Evolutionary conservation across 2,329 filamentous ascomycete species (phyloP), one percentile per base, ranked within the genome.

Genomic region (Colletotrichum limetticola): DNA sequence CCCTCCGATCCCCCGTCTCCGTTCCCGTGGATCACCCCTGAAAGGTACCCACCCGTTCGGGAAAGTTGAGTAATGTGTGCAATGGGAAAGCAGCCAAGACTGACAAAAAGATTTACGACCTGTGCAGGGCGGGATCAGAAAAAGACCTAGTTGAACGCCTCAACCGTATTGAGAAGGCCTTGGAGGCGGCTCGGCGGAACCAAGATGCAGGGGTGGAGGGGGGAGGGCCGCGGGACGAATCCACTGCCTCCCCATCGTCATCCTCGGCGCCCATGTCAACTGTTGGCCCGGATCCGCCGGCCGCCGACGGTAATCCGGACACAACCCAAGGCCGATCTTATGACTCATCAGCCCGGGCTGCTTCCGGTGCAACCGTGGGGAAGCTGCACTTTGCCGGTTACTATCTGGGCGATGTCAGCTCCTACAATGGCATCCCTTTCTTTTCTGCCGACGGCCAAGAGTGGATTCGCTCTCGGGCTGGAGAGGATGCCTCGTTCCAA

Each of bases 351-450:
- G 32, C 24, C 37, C 46, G 56, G 22, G 66, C 66, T 59, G 66
- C 66, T 56, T 72, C 70, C 60, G 66, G 66, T 46, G 62, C 63
- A 58, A 65, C 66, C 63, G 78, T 78, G 9, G 82, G 83, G 11
- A 82, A 83, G 22, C 79, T 88, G 4, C 84, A 87, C 76, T 87
- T 87, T 74, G 85, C 85, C 4, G 86, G 86, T 0, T 80, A 83
- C 59, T 82, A 86, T 68, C 78, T 88, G 11, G 86, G 86, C 11
- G 81, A 82, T 14, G 84, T 87, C 37, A 87, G 83, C 75, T 79
- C 84, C 8, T 81, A 84, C 60, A 86, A 84, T 16, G 86, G 87
- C 7, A 83, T 89, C 1, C 87, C 87, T 0, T 83, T 87, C 53
- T 82, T 89, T 53, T 86, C 87, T 0, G 77, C 80, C 0, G 81